A percentile compares a stretch with the other conserved stretches of the same genome.
These are phyloP conservation scores for Ganoderma meredithae DNA, from an alignment of 1,284 basidiomycete species.

Conservation along the genomic window DNA sequence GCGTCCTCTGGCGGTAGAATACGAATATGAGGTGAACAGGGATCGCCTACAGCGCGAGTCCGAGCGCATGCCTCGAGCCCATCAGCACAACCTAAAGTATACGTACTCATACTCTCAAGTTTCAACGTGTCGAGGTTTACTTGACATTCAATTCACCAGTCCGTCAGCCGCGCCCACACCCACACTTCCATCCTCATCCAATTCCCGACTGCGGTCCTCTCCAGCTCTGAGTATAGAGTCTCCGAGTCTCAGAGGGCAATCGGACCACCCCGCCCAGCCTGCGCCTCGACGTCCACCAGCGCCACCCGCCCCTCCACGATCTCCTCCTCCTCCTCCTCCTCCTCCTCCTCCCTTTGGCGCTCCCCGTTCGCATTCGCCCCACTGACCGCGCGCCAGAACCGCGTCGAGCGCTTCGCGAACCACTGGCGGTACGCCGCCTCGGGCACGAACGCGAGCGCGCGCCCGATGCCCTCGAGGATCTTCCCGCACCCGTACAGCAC, in stretches of 20 bases:
- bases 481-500: slow-evolving; percentile 27
- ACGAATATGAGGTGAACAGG: neutral
- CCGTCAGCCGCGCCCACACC: neutral
- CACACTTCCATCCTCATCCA: neutral
- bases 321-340: neutral
- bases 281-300: slow-evolving; percentile 5
- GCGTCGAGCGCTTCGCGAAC: slow-evolving; percentile 9
- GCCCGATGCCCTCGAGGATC: slow-evolving; percentile 28
- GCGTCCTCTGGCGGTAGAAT: neutral
- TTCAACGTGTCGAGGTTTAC: neutral
- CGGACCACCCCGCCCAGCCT: neutral
- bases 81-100: neutral
- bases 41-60: neutral
- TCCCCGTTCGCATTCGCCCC: too few relatives aligned
- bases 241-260: slow-evolving; percentile 1
- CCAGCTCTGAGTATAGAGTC: neutral
- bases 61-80: neutral
- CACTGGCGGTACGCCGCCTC: slow-evolving; percentile 19
- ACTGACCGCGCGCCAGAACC: slow-evolving; percentile 4
- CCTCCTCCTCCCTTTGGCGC: too few relatives aligned
- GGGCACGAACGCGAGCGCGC: slow-evolving; percentile 20
- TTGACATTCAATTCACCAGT: neutral
- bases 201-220: neutral
- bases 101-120: neutral
- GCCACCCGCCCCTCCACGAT: slow-evolving; percentile 2